Evolutionary conservation across 805 yeast species (phyloP), one percentile per base, ranked within the genome.

Genomic region (Grigorovia humatica): DNA sequence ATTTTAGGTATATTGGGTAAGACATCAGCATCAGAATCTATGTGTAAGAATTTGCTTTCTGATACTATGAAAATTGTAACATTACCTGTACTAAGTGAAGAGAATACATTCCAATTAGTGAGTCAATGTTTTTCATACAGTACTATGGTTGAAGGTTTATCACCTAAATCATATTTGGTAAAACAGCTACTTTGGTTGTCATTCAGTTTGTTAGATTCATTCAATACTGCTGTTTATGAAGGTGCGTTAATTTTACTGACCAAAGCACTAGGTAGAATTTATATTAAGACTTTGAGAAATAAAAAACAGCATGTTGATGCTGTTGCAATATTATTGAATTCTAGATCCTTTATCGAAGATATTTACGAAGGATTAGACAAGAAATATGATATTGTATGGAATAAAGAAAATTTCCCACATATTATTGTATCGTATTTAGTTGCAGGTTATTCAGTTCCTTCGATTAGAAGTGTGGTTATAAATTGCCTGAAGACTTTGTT

Each of bases 1-100:
- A 76, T 85, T 6, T 73, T 86, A 17, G 93, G 96, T 43, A 79
- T 83, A 41, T 65, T 88, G 45, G 76, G 87, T 0, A 78, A 78
- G 54, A 68, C 73, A 12, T 88, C 88, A 29, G 77, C 84, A 27
- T 78, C 79, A 48, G 86, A 82, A 58, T 70, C 73, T n/a, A 60
- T 71, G 57, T 78, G 76, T 43, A 60, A 57, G 44, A 64, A 62
- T 47, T 46, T 68, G 27, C 49, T 67, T 9, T 46, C 51, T 2
- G 67, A 65, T 49, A 62, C 70, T 1, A 59, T 70, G 51, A 70
- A 68, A 40, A 65, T 76, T 9, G 51, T 67, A 7, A 66, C 71
- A 1, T 61, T 61, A 46, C 67, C 68, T 11, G 65, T 62, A n/a
- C 59, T 66, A 15, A 59, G 65, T 27, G 63, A 61, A 9, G 71